phyloP scores from a whole-genome alignment of 208 protist genomes.

The Leishmania gerbilli region DNA sequence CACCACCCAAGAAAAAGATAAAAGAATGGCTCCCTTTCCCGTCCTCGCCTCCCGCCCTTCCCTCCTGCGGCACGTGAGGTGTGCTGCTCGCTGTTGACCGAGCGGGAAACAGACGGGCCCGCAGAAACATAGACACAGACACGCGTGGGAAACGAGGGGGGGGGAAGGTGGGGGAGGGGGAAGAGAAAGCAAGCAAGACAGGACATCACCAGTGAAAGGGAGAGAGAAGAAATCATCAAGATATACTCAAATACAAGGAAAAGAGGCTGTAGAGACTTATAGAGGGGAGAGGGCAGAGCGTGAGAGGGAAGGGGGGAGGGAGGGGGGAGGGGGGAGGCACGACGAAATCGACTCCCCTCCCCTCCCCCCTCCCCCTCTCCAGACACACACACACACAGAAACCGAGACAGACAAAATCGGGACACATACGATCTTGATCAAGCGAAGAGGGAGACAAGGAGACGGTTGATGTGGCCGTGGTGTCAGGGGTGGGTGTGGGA shows the following conservation, averaged over 20 bases:
- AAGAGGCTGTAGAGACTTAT: background rate
- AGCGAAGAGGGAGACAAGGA: background rate
- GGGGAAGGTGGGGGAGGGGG: background rate
- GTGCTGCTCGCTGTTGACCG: background rate
- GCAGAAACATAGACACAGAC: background rate
- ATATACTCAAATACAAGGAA: background rate
- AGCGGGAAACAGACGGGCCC: background rate
- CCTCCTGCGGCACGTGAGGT: background rate
- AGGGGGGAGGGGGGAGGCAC: background rate
- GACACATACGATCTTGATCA: background rate
- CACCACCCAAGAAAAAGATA: background rate
- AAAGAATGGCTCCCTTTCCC: background rate
- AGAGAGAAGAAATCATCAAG: background rate
- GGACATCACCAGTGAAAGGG: background rate
- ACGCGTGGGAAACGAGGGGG: background rate
- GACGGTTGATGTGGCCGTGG: no score
- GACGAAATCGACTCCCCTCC: no score
- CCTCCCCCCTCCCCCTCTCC: no score
- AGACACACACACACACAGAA: background rate
- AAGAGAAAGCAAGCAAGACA: background rate
- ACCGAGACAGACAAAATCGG: background rate
- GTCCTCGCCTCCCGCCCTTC: background rate
- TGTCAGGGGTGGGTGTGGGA: background rate
- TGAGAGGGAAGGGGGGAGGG: background rate
- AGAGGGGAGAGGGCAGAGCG: background rate